These are phyloP conservation scores for Alnus rubra DNA, from an alignment of 306 rosid genomes.

Conservation along the genomic window DNA sequence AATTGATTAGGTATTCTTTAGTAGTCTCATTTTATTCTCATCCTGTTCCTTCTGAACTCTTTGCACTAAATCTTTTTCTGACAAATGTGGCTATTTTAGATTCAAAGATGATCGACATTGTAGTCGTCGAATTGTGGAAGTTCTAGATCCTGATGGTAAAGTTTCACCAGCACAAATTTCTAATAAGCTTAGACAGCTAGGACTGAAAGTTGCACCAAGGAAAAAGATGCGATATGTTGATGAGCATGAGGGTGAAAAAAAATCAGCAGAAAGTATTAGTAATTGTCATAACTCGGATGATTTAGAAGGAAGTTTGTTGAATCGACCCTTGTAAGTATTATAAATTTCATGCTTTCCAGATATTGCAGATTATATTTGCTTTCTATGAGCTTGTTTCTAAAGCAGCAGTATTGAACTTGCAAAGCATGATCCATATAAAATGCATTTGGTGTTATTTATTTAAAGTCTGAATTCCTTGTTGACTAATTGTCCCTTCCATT, in stretches of 20 bases:
- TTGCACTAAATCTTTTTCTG: slow-evolving; percentile 21
- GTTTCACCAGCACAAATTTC: slow-evolving; percentile 71
- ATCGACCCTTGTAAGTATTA: slow-evolving; percentile 54
- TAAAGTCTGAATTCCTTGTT: background rate
- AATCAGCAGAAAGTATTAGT: slow-evolving; percentile 19
- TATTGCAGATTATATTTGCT: slow-evolving; percentile 2
- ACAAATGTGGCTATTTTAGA: slow-evolving; percentile 40
- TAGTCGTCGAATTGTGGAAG: slow-evolving; percentile 64
- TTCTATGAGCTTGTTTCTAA: background rate
- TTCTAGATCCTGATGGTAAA: slow-evolving; percentile 64
- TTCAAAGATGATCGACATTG: slow-evolving; percentile 70
- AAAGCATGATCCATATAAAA: background rate
- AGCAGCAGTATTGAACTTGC: background rate
- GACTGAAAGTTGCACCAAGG: slow-evolving; percentile 51
- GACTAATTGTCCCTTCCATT: slow-evolving; percentile 6
- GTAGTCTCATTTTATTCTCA: background rate
- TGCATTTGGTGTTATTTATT: background rate
- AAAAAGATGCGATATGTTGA: slow-evolving; percentile 39
- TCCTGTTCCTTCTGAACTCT: slow-evolving; percentile 5
- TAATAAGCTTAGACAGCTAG: slow-evolving; percentile 66
- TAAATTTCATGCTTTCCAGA: slow-evolving; percentile 17
- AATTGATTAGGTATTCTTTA: background rate
- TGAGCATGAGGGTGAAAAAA: slow-evolving; percentile 39
- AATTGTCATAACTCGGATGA: slow-evolving; percentile 33
- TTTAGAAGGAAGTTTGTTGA: slow-evolving; percentile 38